Evolutionary conservation across 1,284 basidiomycete genomes (phyloP).

Genomic region (Anthracocystis panici-leucophaei): DNA sequence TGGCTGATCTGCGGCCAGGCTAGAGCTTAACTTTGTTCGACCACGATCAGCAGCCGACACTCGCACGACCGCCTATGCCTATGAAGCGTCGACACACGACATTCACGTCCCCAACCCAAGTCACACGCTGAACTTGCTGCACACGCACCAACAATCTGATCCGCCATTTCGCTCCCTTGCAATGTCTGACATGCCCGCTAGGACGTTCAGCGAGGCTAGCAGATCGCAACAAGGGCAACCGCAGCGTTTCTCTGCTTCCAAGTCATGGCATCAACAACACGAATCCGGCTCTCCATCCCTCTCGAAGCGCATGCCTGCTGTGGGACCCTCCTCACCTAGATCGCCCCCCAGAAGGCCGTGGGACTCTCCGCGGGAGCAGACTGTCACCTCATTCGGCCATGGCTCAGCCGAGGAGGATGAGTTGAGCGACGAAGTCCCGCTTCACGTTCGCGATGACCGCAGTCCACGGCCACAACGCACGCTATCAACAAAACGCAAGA

Average conservation of each 20-base stretch:
- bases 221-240: conserved; percentile 12
- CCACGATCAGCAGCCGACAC: conserved; percentile 1
- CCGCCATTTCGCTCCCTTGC: conserved; percentile 4
- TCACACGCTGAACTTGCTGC: neutral
- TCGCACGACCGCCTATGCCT: neutral
- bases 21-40: neutral
- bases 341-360: conserved; percentile 20
- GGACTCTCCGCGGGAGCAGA: conserved; percentile 5
- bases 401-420: conserved; percentile 41
- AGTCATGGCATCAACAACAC: conserved; percentile 1
- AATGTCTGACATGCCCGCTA: conserved; percentile 38
- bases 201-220: conserved; percentile 25
- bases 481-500: conserved; percentile 18
- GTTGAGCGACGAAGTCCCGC: conserved; percentile 28
- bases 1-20: conserved; percentile 1
- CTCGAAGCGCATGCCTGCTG: conserved; percentile 11
- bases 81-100: conserved; percentile 13
- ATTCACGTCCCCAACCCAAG: conserved; percentile 2
- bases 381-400: neutral
- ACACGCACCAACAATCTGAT: neutral
- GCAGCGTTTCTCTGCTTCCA: conserved; percentile 2
- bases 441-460: neutral
- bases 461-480: neutral
- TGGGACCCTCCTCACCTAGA: conserved; percentile 11
- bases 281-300: neutral